Percentiles rank a stretch among this genome's conserved stretches.
Evolutionary conservation across 2,329 filamentous ascomycete species (phyloP).

Genomic region (Fusarium sp.): DNA sequence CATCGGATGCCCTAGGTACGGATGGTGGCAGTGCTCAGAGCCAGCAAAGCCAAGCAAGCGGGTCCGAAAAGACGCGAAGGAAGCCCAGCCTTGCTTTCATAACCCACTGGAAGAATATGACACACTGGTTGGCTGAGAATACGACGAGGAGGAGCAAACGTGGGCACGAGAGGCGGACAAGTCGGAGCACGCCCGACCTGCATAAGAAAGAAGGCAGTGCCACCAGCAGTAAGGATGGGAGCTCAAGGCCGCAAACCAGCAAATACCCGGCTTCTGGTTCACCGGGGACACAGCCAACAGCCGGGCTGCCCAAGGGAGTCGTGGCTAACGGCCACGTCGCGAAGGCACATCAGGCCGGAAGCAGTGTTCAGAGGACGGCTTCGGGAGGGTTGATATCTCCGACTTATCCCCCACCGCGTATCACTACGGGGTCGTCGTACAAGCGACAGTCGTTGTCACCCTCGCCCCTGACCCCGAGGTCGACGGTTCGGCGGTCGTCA

Average conservation of each 20-base stretch:
- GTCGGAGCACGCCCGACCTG: slow-evolving; percentile 69
- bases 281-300: slow-evolving; percentile 50
- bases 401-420: slow-evolving; percentile 43
- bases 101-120: slow-evolving; percentile 72
- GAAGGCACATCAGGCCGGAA: slow-evolving; percentile 40
- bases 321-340: slow-evolving; percentile 61
- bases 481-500: slow-evolving; percentile 84
- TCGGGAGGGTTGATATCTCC: slow-evolving; percentile 43
- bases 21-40: slow-evolving; percentile 34
- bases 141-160: slow-evolving; percentile 62
- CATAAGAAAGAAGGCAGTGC: slow-evolving; percentile 59
- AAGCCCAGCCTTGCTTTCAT: slow-evolving; percentile 69
- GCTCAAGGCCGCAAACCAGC: slow-evolving; percentile 69
- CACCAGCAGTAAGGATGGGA: slow-evolving; percentile 62
- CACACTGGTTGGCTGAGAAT: slow-evolving; percentile 71
- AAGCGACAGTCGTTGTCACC: slow-evolving; percentile 87
- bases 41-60: slow-evolving; percentile 45
- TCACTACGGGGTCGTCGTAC: slow-evolving; percentile 56
- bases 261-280: slow-evolving; percentile 60
- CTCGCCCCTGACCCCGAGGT: slow-evolving; percentile 86
- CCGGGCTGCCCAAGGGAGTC: slow-evolving; percentile 60
- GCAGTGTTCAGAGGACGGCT: slow-evolving; percentile 32
- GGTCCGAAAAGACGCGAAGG: slow-evolving; percentile 61
- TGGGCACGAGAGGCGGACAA: slow-evolving; percentile 60
- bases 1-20: slow-evolving; percentile 61